These are phyloP conservation scores for Neurospora tetrasperma DNA, from an alignment of 495 filamentous ascomycete species.

Conservation along the genomic window DNA sequence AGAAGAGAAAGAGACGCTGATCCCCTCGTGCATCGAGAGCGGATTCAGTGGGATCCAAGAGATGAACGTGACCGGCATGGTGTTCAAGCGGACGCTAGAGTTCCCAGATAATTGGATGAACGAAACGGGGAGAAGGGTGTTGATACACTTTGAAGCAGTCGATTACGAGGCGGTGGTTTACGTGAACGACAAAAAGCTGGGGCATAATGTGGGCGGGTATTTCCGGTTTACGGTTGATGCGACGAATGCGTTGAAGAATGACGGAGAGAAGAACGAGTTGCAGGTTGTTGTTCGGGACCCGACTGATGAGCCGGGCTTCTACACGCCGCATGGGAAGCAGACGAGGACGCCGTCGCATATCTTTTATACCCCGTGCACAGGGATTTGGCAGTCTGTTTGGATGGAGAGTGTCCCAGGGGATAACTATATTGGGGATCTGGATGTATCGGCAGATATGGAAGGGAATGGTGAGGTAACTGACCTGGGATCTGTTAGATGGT, in stretches of 20 bases:
- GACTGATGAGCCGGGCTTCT: slow-evolving; percentile 38
- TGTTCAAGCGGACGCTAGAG: slow-evolving; percentile 49
- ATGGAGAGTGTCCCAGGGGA: slow-evolving; percentile 45
- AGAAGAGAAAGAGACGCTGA: slow-evolving; percentile 36
- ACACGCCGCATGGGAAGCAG: slow-evolving; percentile 59
- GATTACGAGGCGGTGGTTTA: slow-evolving; percentile 58
- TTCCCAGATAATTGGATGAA: slow-evolving; percentile 38
- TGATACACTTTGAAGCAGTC: slow-evolving; percentile 61
- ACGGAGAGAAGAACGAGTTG: slow-evolving; percentile 39
- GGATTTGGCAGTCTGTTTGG: slow-evolving; percentile 65
- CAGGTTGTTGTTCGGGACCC: slow-evolving; percentile 56
- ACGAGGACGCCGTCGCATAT: slow-evolving; percentile 48
- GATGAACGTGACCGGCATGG: slow-evolving; percentile 40
- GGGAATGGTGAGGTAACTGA: slow-evolving; percentile 39
- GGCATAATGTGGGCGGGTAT: slow-evolving; percentile 51
- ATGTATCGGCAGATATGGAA: slow-evolving; percentile 48
- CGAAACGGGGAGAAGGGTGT: slow-evolving; percentile 20
- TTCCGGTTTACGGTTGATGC: slow-evolving; percentile 51
- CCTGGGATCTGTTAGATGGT: background rate
- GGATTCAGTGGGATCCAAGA: slow-evolving; percentile 30
- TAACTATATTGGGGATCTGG: slow-evolving; percentile 44
- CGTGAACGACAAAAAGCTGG: slow-evolving; percentile 46
- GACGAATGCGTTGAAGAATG: slow-evolving; percentile 33
- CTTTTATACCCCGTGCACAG: slow-evolving; percentile 58
- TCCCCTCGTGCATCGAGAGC: slow-evolving; percentile 56